Percentiles rank a stretch among this genome's conserved stretches.
Conservation (phyloP, 2,329 filamentous ascomycete species). For the Aspergillus sp. region DNA sequence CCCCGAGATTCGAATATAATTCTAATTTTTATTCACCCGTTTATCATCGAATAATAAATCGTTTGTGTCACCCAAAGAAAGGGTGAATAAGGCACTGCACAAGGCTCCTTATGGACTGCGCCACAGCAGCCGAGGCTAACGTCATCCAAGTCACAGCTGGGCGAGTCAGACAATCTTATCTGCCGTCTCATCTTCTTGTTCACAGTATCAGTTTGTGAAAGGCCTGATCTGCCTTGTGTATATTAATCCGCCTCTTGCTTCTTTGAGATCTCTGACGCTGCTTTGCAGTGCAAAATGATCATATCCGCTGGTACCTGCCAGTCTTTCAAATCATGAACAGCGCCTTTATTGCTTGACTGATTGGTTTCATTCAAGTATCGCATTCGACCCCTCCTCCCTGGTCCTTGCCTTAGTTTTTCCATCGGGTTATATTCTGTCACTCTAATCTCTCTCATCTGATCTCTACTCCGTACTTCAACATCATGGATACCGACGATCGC, state of each 20-base stretch:
- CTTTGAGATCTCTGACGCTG: neutral
- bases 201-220: neutral
- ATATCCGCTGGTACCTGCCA: conserved; percentile 9
- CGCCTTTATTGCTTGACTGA: conserved; percentile 6
- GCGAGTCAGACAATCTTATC: neutral
- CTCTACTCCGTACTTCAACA: neutral
- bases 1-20: conserved; percentile 10
- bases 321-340: conserved; percentile 7
- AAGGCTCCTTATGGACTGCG: conserved; percentile 5
- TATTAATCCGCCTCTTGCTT: neutral
- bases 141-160: conserved; percentile 2
- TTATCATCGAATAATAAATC: neutral
- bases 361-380: neutral
- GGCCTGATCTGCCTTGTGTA: neutral
- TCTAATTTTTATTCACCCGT: neutral
- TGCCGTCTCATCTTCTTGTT: neutral
- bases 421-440: neutral
- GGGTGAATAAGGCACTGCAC: neutral
- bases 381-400: neutral
- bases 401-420: neutral
- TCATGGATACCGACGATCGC: conserved; percentile 55
- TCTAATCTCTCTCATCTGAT: neutral
- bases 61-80: neutral
- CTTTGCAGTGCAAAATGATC: conserved; percentile 2
- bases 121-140: conserved; percentile 15